Percentiles rank a stretch among this genome's conserved stretches.
Evolutionary conservation across 2,329 filamentous ascomycete genomes (phyloP).

Genomic region (Verticillium longisporum): DNA sequence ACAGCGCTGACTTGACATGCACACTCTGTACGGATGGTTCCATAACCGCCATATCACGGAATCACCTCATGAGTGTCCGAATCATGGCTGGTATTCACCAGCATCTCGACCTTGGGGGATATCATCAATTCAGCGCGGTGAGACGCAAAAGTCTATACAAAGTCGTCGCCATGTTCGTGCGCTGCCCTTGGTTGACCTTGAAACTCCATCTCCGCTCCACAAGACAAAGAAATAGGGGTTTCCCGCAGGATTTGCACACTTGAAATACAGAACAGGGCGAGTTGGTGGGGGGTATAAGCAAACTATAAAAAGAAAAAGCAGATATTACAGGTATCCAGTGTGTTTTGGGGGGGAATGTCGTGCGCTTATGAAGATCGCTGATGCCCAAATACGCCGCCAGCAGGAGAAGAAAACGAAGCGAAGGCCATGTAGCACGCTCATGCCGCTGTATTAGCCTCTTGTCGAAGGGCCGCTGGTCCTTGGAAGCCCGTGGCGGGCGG

Average conservation of each 20-base stretch:
- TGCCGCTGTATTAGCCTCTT: slow-evolving; percentile 12
- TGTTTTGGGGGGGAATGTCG: neutral
- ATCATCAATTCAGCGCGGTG: neutral
- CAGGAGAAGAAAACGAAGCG: neutral
- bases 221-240: neutral
- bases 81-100: neutral
- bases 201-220: neutral
- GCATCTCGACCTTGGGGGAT: neutral
- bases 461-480: slow-evolving; percentile 42
- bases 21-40: no score
- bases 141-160: neutral
- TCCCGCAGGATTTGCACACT: neutral
- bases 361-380: slow-evolving; percentile 6
- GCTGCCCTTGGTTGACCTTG: neutral
- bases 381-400: slow-evolving; percentile 2
- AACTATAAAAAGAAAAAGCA: slow-evolving; percentile 7
- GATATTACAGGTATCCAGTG: slow-evolving; percentile 13
- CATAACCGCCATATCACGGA: no score
- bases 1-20: no score
- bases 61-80: neutral
- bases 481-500: slow-evolving; percentile 41
- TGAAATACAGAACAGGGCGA: neutral
- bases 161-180: neutral
- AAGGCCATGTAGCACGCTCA: neutral
- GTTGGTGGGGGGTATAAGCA: slow-evolving; percentile 8